Base-by-base conservation (phyloP, 306 rosid species). In the Acacia crassicarpa region DNA sequence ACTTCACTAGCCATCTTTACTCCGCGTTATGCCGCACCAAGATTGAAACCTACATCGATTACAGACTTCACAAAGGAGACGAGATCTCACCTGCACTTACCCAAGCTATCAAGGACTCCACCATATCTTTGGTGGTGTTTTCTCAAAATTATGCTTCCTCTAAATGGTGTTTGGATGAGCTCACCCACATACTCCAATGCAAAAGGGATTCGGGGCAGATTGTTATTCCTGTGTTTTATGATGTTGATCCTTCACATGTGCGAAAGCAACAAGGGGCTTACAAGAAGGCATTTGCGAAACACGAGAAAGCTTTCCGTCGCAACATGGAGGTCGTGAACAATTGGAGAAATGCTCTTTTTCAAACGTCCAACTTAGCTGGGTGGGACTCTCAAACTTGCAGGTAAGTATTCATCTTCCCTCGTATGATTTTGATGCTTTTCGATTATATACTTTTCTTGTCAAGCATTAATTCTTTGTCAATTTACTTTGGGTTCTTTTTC, bases 211-310 rank as follows among this genome's bases (percentile, higher is more conserved):
- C 13, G 0, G 68, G 56, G 0, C 78, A 56, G 20, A 44, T 59
- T 1, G 81, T 75, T 59, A 78, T 85, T 6, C 79, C 86, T 1
- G 72, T 66, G 10, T 83, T 78, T 75, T 83, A 78, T 17, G 15
- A 54, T 13, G 63, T 44, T 7, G 76, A 73, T 48, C 83, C 83
- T 22, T 78, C 56, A 3, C 2, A 66, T 19, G 43, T 83, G 19
- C 2, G 83, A 1, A 0, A 63, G 7, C 80, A 63, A 13, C 45
- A 4, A 1, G 76, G 33, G 15, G 54, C 54, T 53, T 78, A 41
- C 46, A 7, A 30, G 65, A 46, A n/a, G 30, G 72, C 86, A n/a
- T 78, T 83, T 1, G 66, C 54, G 0, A 54, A 30, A 45, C 58
- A 78, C 46, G 63, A 83, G 78, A 22, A 25, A 58, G 77, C 23